A percentile compares a stretch with the other conserved stretches of the same genome.
These are phyloP conservation scores for Pichia sp. DNA, from an alignment of 1,139 yeast genomes.

Conservation along the genomic window DNA sequence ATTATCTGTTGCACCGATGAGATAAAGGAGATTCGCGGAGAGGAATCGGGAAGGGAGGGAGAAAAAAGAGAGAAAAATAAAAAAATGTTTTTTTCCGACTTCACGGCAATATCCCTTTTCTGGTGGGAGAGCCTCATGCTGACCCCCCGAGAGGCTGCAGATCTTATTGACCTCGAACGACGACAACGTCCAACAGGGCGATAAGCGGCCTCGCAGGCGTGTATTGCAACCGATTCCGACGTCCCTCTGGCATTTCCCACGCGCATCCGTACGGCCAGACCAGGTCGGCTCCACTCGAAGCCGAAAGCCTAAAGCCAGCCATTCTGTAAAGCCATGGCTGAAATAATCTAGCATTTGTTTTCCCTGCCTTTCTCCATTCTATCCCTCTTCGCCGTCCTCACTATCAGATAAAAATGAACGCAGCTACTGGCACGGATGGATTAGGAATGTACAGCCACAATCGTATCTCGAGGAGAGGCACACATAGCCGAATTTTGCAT, in stretches of 20 bases:
- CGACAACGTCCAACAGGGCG: no score
- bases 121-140: no score
- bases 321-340: not conserved
- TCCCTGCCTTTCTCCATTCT: no score
- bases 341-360: no score
- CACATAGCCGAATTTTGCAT: no score
- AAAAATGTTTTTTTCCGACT: not conserved
- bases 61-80: not conserved
- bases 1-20: not conserved
- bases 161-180: no score
- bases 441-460: not conserved
- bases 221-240: no score
- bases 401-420: no score
- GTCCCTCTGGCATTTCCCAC: not conserved
- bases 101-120: not conserved
- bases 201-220: no score
- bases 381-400: no score
- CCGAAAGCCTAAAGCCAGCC: not conserved
- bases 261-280: not conserved
- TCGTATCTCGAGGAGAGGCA: not conserved
- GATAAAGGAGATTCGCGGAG: not conserved
- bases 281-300: not conserved
- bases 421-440: not conserved
- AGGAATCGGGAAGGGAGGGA: not conserved
- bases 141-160: no score